Conservation (phyloP, 768 basidiomycete species). For the Tephrocybe rancida region DNA sequence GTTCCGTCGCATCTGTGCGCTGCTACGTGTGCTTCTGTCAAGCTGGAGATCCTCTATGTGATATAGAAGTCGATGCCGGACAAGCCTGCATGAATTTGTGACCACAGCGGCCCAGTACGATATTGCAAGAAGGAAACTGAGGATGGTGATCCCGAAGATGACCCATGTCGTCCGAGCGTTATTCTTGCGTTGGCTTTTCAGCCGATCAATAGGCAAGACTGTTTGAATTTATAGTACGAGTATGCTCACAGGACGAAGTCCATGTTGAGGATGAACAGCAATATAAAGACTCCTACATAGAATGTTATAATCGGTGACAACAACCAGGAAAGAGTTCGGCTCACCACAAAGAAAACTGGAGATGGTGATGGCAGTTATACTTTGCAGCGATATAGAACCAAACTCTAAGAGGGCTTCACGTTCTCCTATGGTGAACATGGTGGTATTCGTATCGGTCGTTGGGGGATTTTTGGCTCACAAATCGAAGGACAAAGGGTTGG, state of each 20-base stretch:
- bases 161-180: not conserved
- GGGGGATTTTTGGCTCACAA: no score
- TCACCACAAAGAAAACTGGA: conserved; percentile 5
- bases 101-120: conserved; percentile 3
- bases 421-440: not conserved
- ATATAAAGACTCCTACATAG: not conserved
- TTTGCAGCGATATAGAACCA: not conserved
- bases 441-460: no score
- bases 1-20: conserved; percentile 3
- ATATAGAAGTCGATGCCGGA: not conserved
- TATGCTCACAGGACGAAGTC: not conserved
- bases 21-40: not conserved
- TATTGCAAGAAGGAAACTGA: conserved; percentile 5
- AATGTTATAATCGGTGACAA: not conserved
- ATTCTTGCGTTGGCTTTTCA: not conserved
- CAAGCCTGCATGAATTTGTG: not conserved
- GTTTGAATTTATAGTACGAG: not conserved
- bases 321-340: not conserved
- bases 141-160: not conserved
- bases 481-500: no score
- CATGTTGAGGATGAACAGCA: not conserved
- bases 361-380: not conserved
- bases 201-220: not conserved
- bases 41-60: not conserved
- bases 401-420: not conserved